phyloP scores from a whole-genome alignment of 1,284 basidiomycete genomes.

The Papiliotrema laurentii region DNA sequence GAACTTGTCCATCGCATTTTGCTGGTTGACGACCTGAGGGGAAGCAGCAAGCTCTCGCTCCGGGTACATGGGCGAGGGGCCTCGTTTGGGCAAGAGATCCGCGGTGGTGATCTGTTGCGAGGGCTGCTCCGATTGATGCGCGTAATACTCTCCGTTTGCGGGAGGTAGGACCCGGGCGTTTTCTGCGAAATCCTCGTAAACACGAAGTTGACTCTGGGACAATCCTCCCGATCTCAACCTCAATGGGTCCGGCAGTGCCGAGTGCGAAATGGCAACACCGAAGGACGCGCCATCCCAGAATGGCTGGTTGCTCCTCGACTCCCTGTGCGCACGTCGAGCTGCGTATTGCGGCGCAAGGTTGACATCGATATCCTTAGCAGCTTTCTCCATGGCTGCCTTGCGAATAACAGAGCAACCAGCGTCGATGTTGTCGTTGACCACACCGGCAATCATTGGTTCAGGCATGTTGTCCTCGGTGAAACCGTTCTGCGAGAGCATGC shows the following conservation, averaged over 20 bases:
- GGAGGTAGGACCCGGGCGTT: constrained; percentile 33
- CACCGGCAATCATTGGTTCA: constrained; percentile 61
- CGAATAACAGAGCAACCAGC: constrained; percentile 92
- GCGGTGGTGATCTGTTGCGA: constrained; percentile 12
- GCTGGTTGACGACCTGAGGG: constrained; percentile 28
- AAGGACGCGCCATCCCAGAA: constrained; percentile 78
- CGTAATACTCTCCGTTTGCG: constrained; percentile 17
- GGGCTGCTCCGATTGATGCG: constrained; percentile 14
- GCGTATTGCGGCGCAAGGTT: constrained; percentile 79
- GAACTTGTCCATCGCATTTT: constrained; percentile 44
- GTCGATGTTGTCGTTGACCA: constrained; percentile 92
- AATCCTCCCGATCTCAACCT: constrained; percentile 81
- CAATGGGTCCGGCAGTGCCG: constrained; percentile 81
- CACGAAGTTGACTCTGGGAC: constrained; percentile 72
- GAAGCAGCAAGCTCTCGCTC: constrained; percentile 24
- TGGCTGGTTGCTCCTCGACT: constrained; percentile 55
- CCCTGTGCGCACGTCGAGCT: constrained; percentile 77
- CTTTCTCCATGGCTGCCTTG: constrained; percentile 96
- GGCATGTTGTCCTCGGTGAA: constrained; percentile 65
- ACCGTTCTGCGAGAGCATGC: constrained; percentile 73
- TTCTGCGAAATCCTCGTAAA: constrained; percentile 92
- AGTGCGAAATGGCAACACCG: constrained; percentile 68
- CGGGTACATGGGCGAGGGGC: constrained; percentile 25
- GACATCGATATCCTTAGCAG: constrained; percentile 91
- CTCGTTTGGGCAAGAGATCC: constrained; percentile 26